A percentile compares a stretch with the other conserved stretches of the same genome.
Evolutionary conservation across 371 early-diverging fungal species (phyloP).

Genomic region (Syncephalis plumigaleata): DNA sequence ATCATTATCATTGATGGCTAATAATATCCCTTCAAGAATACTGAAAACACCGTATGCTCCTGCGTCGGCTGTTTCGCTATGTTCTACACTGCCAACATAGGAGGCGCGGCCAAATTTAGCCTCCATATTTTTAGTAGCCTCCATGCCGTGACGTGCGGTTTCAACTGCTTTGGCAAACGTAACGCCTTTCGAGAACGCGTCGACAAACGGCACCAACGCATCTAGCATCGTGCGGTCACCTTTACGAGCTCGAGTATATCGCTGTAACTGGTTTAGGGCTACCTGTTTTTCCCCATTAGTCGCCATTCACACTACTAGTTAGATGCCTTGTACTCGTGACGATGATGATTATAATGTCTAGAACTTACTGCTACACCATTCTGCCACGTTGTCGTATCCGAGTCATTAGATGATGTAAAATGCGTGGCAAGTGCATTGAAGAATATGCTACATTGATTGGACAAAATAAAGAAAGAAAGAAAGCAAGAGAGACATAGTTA

Average conservation of each 20-base stretch:
- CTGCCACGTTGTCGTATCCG: neutral
- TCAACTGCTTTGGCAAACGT: constrained; percentile 20
- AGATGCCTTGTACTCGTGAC: too few relatives aligned
- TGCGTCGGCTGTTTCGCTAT: constrained; percentile 7
- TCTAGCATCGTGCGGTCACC: constrained; percentile 74
- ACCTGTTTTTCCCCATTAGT: neutral
- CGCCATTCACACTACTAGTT: neutral
- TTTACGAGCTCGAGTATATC: constrained; percentile 48
- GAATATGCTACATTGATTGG: constrained; percentile 22
- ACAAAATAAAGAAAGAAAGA: neutral
- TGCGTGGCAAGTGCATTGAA: constrained; percentile 46
- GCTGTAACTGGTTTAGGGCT: constrained; percentile 38
- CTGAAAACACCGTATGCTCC: neutral
- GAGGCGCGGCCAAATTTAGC: constrained; percentile 52
- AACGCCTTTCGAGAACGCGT: constrained; percentile 3
- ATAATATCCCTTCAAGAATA: constrained; percentile 2
- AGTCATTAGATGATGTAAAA: constrained; percentile 10
- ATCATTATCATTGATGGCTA: neutral
- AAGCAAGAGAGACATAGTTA: constrained; percentile 1
- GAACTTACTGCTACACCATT: too few relatives aligned
- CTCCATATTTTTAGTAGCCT: constrained; percentile 29
- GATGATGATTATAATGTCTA: too few relatives aligned
- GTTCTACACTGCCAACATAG: constrained; percentile 35
- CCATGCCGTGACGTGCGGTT: constrained; percentile 34
- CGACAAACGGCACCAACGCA: constrained; percentile 47